Evolutionary conservation across 306 rosid genomes (phyloP), one percentile per base, ranked within the genome.

Genomic region (Dryas alaskensis): DNA sequence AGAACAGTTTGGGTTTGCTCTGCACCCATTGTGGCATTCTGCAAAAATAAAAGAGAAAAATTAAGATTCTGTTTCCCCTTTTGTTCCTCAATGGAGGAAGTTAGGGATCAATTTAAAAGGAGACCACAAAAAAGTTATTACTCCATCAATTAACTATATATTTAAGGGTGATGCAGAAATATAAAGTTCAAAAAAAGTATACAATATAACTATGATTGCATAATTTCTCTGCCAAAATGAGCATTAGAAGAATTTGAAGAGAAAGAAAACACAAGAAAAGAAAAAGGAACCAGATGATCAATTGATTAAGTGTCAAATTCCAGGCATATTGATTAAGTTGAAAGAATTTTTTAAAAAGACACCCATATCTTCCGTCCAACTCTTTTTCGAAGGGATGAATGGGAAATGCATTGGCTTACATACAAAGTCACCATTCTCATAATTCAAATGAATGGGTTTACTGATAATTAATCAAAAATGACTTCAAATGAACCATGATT

Each of bases 1-100:
- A 88, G 82, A 63, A 95, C 86, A 2, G 98, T 95, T 76, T 92
- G 97, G 16, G 99, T 92, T 88, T 95, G 99, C 85, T 89, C 96
- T 0, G 97, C 92, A 39, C 81, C 80, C 58, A 96, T 90, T 79
- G 88, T 86, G 53, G 99, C 97, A 83, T 80, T 86, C 99, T 95
- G 85, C 81, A 82, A 53, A 77, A 47, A 40, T 37, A 61, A 5
- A 43, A 66, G 44, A 69, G 60, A 44, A 72, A 10, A 51, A 63
- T 74, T 47, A 81, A 51, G 54, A 73, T 53, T 27, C 37, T 48
- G 5, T 10, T 10, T 2, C 13, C 3, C 60, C 16, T 50, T 8
- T 43, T 4, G 4, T 12, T 69, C 7, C 39, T 71, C 16, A 25
- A 50, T 22, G 10, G 40, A 58, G 40, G 14, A 59, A n/a, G 37